Conservation (phyloP, 441 rosid species). For the Adansonia rubrostipa region DNA sequence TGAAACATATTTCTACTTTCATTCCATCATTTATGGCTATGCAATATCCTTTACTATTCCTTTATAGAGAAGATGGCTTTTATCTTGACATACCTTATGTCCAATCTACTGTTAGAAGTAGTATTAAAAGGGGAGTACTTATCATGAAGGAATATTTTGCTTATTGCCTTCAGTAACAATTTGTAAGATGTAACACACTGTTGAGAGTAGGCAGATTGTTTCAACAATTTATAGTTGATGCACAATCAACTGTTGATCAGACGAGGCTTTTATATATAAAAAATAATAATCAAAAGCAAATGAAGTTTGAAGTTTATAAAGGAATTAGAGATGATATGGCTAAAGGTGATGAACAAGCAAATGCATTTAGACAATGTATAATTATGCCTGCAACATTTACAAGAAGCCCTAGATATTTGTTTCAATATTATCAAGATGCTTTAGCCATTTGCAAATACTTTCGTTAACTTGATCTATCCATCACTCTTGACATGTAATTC, state of each 20-base stretch:
- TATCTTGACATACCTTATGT: neutral
- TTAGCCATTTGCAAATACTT: neutral
- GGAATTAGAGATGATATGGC: neutral
- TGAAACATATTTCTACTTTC: neutral
- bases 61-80: neutral
- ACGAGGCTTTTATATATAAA: neutral
- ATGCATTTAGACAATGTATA: no score
- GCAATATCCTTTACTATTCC: neutral
- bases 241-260: neutral
- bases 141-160: neutral
- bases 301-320: no score
- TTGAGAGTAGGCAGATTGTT: no score
- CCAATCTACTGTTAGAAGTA: neutral
- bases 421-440: neutral
- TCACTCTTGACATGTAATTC: neutral
- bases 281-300: no score
- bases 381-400: neutral
- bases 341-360: no score
- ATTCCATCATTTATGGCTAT: neutral
- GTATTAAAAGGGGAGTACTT: neutral
- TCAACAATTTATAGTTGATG: neutral
- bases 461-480: neutral
- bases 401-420: neutral
- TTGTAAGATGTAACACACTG: no score
- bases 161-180: no score